Percentiles rank a stretch among this genome's conserved stretches.
Conservation (phyloP, 148 eudicot species). For the Simmondsia chinensis region DNA sequence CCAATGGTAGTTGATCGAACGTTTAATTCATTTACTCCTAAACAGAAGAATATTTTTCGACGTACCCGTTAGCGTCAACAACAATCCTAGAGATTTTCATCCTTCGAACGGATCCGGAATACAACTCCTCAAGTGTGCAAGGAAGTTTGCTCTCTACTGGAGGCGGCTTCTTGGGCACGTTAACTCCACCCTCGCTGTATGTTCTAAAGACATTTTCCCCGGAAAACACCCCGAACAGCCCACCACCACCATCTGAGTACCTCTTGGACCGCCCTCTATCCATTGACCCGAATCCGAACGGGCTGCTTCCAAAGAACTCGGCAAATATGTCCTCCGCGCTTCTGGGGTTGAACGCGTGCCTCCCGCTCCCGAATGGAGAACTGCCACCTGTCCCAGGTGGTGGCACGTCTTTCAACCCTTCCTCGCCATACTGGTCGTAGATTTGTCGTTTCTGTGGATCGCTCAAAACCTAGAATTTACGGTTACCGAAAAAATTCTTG, state of each 20-base stretch:
- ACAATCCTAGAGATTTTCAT: constrained; percentile 80
- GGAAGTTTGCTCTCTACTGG: constrained; percentile 60
- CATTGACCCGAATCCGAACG: constrained; percentile 55
- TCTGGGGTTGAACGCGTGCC: constrained; percentile 47
- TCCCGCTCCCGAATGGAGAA: constrained; percentile 18
- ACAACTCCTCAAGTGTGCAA: constrained; percentile 78
- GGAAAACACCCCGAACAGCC: constrained; percentile 15
- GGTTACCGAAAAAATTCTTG: no score
- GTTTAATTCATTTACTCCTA: background rate
- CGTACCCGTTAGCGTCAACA: constrained; percentile 54
- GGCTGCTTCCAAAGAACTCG: constrained; percentile 80
- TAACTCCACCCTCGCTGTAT: constrained; percentile 18
- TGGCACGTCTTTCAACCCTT: constrained; percentile 67
- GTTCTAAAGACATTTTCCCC: constrained; percentile 32
- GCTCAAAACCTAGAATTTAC: constrained; percentile 45
- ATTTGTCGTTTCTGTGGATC: constrained; percentile 52
- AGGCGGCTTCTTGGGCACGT: constrained; percentile 54
- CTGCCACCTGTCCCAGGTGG: constrained; percentile 31
- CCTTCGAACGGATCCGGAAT: constrained; percentile 65
- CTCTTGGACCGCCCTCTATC: constrained; percentile 39
- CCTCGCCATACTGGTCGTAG: constrained; percentile 82
- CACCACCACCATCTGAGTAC: constrained; percentile 37
- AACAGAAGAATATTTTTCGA: background rate
- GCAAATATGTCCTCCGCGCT: constrained; percentile 92
- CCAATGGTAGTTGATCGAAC: no score